Evolutionary conservation across 176 grass and related monocot species (phyloP).

Genomic region (Zoysia japonica): DNA sequence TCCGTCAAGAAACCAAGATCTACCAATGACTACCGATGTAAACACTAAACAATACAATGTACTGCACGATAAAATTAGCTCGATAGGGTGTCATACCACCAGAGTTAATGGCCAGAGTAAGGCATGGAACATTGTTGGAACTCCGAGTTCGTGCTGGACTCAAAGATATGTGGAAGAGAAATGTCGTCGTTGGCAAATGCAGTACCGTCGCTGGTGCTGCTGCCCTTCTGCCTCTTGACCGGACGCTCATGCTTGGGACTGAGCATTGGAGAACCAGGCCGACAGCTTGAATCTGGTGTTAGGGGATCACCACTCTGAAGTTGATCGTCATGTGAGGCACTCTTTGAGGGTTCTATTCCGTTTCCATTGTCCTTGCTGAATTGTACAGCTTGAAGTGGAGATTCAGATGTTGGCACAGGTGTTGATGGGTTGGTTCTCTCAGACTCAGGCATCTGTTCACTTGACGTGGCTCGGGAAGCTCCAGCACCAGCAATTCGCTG

Average conservation of each 20-base stretch:
- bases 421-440: slow-evolving; percentile 47
- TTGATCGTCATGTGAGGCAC: slow-evolving; percentile 49
- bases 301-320: slow-evolving; percentile 51
- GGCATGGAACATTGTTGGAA: slow-evolving; percentile 46
- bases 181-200: slow-evolving; percentile 31
- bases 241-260: slow-evolving; percentile 52
- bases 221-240: slow-evolving; percentile 33
- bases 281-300: slow-evolving; percentile 65
- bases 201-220: neutral
- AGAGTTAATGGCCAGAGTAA: slow-evolving; percentile 28
- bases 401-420: slow-evolving; percentile 57
- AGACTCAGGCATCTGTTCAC: slow-evolving; percentile 15
- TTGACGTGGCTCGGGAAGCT: slow-evolving; percentile 20
- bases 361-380: slow-evolving; percentile 28
- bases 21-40: neutral
- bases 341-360: slow-evolving; percentile 18
- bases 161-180: slow-evolving; percentile 58
- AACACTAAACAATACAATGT: slow-evolving; percentile 29
- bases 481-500: slow-evolving; percentile 7
- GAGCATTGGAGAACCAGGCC: slow-evolving; percentile 31
- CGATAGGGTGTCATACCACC: neutral
- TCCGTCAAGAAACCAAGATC: slow-evolving; percentile 28
- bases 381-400: slow-evolving; percentile 38
- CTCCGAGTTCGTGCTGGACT: slow-evolving; percentile 64
- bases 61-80: slow-evolving; percentile 4